These are phyloP conservation scores for Clathrospora elynae DNA, from an alignment of 2,329 filamentous ascomycete species.

Conservation along the genomic window DNA sequence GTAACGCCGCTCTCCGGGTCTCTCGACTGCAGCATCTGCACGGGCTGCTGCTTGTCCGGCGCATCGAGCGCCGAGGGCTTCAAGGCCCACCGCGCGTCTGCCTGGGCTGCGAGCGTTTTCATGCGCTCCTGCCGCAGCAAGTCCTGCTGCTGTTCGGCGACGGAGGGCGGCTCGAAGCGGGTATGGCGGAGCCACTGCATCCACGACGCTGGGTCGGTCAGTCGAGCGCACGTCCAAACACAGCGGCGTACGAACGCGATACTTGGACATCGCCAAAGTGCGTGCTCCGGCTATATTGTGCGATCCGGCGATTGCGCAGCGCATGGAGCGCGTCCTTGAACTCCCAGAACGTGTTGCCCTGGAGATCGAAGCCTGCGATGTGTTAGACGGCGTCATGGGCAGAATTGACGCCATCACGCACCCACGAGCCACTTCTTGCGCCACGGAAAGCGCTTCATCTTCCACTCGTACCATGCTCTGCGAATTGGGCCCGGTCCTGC, in stretches of 20 bases:
- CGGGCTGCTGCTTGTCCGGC: conserved; percentile 56
- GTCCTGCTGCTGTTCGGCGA: conserved; percentile 65
- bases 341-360: conserved; percentile 70
- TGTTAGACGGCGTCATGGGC: conserved; percentile 14
- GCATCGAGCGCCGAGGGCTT: conserved; percentile 64
- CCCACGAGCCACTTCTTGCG: conserved; percentile 64
- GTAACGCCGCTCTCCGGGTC: conserved; percentile 50
- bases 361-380: conserved; percentile 61
- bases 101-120: conserved; percentile 63
- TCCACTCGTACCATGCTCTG: conserved; percentile 66
- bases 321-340: conserved; percentile 64
- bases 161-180: conserved; percentile 59
- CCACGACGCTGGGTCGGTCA: conserved; percentile 61
- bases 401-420: conserved; percentile 37
- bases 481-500: conserved; percentile 45
- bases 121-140: conserved; percentile 62
- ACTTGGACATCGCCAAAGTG: conserved; percentile 66
- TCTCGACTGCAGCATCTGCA: conserved; percentile 52
- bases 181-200: conserved; percentile 71
- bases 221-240: background rate
- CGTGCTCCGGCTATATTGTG: conserved; percentile 58
- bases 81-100: conserved; percentile 66
- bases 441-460: conserved; percentile 66
- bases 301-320: conserved; percentile 62
- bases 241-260: conserved; percentile 51